These are phyloP conservation scores for Stellera chamaejasme DNA, from an alignment of 345 rosid species.

Conservation along the genomic window DNA sequence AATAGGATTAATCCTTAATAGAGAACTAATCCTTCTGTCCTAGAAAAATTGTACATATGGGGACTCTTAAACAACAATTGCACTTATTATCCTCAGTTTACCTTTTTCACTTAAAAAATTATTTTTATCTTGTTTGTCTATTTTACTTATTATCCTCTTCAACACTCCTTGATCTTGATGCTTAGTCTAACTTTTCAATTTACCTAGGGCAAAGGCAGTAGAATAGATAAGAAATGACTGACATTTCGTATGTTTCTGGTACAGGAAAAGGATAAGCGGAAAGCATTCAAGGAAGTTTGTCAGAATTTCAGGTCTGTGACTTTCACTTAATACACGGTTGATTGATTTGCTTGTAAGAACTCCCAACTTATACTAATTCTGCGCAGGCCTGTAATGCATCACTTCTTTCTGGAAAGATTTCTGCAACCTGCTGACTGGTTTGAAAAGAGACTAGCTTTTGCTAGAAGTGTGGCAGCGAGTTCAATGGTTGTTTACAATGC, in stretches of 20 bases:
- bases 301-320: conserved; percentile 71
- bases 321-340: neutral
- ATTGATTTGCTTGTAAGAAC: conserved; percentile 2
- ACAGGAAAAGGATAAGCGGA: conserved; percentile 81
- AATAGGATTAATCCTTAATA: too few relatives aligned
- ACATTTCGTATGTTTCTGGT: neutral
- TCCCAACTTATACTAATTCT: conserved; percentile 17
- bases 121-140: too few relatives aligned
- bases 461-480: conserved; percentile 91
- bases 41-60: too few relatives aligned
- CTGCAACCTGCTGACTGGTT: conserved; percentile 95
- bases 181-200: too few relatives aligned
- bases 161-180: too few relatives aligned
- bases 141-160: too few relatives aligned
- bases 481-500: conserved; percentile 61
- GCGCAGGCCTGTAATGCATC: conserved; percentile 94
- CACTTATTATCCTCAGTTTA: too few relatives aligned
- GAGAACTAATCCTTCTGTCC: too few relatives aligned
- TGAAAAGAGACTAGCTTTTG: conserved; percentile 95
- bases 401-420: conserved; percentile 87
- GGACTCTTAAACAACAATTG: too few relatives aligned
- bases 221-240: neutral
- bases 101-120: too few relatives aligned
- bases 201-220: neutral
- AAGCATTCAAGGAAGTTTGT: conserved; percentile 76